Base-by-base conservation (phyloP, 192 early-diverging fungal species). In the Martensiomyces pterosporus region DNA sequence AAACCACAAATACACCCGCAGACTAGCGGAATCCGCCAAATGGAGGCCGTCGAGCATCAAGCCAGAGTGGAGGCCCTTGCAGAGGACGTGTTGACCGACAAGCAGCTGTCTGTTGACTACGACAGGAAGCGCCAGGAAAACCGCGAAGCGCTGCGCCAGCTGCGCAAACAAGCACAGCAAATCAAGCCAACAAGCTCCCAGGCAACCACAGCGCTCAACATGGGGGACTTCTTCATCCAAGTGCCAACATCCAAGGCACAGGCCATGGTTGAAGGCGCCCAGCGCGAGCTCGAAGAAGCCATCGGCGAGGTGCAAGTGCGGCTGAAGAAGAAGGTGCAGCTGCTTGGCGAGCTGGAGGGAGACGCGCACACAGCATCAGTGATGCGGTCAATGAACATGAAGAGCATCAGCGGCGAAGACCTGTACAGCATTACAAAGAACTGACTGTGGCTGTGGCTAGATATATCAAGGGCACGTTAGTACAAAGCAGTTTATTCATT, bases 171-270 rank as follows among this genome's bases (percentile, higher is more conserved):
- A 34, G 34, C 55, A 26, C 32, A 48, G 9, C 47, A 38, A 12
- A 43, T 29, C 14, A 53, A 51, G 22, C 56, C 68, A 2, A 21
- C 15, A 22, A 64, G 68, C 52, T 19, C 33, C 9, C 44, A 45
- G 18, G 51, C 56, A 4, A 60, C 60, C 2, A 52, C 61, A 2
- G 41, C 70, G 0, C 52, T 74, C 23, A 74, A 66, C 70, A 74
- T 67, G 70, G 70, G 70, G 21, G 70, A 74, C 34, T 73, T 74
- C 29, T 74, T 74, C 41, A 60, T 74, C 6, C 54, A 66, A 9
- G 39, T 74, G 3, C 70, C 70, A 5, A 47, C 42, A 12, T 21
- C 49, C 19, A 74, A 57, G 39, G 70, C 70, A 17, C 41, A 34
- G 17, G 19, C 19, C 7, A 67, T 74, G 54, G 64, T 74, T 21